phyloP scores from a whole-genome alignment of 2,329 filamentous ascomycete species.

The Aspergillus aculeatus region DNA sequence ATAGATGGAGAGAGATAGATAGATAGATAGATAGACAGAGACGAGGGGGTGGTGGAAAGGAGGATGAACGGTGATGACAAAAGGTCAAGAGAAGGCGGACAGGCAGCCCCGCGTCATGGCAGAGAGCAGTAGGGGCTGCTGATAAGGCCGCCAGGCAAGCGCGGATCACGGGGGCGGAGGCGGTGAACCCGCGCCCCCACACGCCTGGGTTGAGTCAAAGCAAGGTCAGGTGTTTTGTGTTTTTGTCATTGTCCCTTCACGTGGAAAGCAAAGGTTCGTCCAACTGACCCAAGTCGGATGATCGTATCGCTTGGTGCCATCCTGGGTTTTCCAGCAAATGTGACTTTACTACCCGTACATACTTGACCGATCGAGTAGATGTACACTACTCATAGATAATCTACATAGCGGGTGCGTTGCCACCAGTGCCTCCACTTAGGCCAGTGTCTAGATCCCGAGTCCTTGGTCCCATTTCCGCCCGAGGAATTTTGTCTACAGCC shows the following conservation, averaged over 20 bases:
- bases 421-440: conserved; percentile 19
- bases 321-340: background rate
- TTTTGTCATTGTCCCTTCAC: conserved; percentile 11
- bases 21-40: conserved; percentile 24
- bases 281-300: conserved; percentile 11
- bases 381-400: no score
- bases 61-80: conserved; percentile 14
- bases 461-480: no score
- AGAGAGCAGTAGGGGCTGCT: conserved; percentile 16
- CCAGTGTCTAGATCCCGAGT: conserved; percentile 15
- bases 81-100: conserved; percentile 18
- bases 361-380: background rate
- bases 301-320: conserved; percentile 3
- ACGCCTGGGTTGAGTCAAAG: conserved; percentile 19
- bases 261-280: conserved; percentile 3
- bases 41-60: conserved; percentile 10
- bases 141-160: conserved; percentile 20
- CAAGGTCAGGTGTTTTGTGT: conserved; percentile 2
- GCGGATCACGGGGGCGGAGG: conserved; percentile 23
- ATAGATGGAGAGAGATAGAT: conserved; percentile 23
- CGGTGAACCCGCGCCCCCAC: conserved; percentile 24
- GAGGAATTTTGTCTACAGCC: no score
- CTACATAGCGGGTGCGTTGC: background rate
- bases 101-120: conserved; percentile 29
- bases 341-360: background rate